Percentiles rank a stretch among this genome's conserved stretches.
phyloP scores from a whole-genome alignment of 2,329 filamentous ascomycete genomes.

The Cercospora sesami region DNA sequence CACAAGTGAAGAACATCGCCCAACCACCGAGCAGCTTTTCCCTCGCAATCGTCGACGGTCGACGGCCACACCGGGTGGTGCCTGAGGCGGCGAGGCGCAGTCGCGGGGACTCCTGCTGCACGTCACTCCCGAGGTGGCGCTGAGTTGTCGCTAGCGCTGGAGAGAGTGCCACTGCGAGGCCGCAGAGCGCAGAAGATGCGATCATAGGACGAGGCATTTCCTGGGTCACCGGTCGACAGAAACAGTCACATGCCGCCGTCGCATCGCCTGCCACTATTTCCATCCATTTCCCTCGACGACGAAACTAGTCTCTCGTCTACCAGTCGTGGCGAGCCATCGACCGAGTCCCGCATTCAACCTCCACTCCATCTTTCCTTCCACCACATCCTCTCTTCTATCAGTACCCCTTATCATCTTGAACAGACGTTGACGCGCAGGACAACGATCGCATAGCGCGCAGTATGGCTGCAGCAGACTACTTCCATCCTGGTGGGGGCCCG shows the following conservation, averaged over 20 bases:
- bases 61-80: neutral
- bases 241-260: constrained; percentile 3
- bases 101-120: neutral
- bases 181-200: neutral
- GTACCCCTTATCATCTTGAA: neutral
- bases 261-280: neutral
- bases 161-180: neutral
- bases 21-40: neutral
- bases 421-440: neutral
- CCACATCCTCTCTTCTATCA: neutral
- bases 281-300: neutral
- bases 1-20: neutral
- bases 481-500: constrained; percentile 21
- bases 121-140: constrained; percentile 1
- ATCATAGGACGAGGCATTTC: constrained; percentile 1
- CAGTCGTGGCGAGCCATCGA: neutral
- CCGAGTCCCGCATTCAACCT: neutral
- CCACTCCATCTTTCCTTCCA: neutral
- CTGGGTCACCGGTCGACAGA: constrained; percentile 7
- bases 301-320: constrained; percentile 1
- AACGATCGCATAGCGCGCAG: neutral
- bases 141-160: neutral
- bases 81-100: constrained; percentile 1
- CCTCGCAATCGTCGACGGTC: neutral
- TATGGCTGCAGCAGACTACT: constrained; percentile 38